Base-by-base conservation (phyloP, 176 grass and related monocot species). In the Oryza coarctata region DNA sequence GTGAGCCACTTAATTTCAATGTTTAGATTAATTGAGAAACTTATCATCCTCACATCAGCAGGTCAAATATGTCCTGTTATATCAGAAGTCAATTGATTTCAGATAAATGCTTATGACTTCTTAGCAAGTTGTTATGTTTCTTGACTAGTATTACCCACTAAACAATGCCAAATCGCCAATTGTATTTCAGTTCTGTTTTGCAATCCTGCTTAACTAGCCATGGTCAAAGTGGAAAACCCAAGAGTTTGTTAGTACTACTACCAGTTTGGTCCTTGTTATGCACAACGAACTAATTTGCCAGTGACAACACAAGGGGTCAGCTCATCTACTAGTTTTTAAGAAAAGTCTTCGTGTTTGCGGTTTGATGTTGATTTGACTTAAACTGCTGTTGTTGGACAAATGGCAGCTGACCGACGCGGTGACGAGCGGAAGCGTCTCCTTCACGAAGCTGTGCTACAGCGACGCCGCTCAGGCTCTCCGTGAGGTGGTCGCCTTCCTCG, bases 381-480 rank as follows among this genome's bases (percentile, higher is more conserved):
- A 87, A 82, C 38, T 82, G 43, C 9, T 73, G 15, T 67, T 69
- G 71, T 73, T 74, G 71, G 52, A 61, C 27, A 69, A 82, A 86
- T 68, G 40, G 52, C 91, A 97, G 94, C 76, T 97, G 60, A 84
- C 80, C 33, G 60, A 91, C 34, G 88, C 94, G 1, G 77, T 85
- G 52, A 82, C 68, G 45, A 86, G 73, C 40, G 63, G 64, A 82
- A 89, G 83, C 69, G 38, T 89, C 73, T 57, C 86, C 2, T 17
- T 77, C 80, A 79, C 76, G 60, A 92, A 93, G 86, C 7, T 71
- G 70, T 80, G 84, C 88, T 93, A 93, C 80, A 79, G 39, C 58
- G 84, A 97, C 34, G 70, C 77, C 1, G 70, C 81, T 38, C 69
- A 75, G 70, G 86, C 73, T 32, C 81, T 97, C 63, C 80, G 83